phyloP scores from a whole-genome alignment of 495 filamentous ascomycete genomes.

The Tuber microsphaerosporum region DNA sequence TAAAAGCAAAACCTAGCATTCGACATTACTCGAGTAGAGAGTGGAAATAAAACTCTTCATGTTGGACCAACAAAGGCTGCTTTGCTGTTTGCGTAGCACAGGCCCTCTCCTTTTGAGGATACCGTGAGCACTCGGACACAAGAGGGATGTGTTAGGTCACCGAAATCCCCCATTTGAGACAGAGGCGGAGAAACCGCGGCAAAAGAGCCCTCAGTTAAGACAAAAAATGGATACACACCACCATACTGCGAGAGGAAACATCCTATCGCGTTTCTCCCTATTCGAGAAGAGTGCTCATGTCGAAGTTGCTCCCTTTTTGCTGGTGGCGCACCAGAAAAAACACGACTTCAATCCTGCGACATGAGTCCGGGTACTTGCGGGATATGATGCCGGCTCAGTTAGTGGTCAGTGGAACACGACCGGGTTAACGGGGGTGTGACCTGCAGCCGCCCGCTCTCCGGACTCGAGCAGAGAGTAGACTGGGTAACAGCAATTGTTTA shows the following conservation, averaged over 20 bases:
- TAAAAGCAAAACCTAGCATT: neutral
- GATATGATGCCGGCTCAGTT: too few species aligned
- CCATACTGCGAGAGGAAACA: neutral
- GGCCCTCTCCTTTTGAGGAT: neutral
- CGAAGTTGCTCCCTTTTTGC: too few species aligned
- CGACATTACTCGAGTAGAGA: neutral
- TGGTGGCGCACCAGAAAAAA: too few species aligned
- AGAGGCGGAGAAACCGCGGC: neutral
- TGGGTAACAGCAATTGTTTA: too few species aligned
- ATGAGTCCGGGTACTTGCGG: too few species aligned
- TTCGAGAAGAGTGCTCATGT: neutral
- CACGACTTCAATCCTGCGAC: too few species aligned
- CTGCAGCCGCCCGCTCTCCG: too few species aligned
- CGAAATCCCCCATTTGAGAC: neutral
- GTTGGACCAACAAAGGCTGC: neutral
- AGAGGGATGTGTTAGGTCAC: neutral
- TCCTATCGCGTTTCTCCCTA: neutral
- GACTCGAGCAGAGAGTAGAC: too few species aligned
- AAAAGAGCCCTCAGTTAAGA: neutral
- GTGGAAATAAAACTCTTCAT: neutral
- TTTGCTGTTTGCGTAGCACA: neutral
- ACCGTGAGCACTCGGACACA: neutral
- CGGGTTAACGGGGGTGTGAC: too few species aligned
- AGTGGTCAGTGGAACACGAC: too few species aligned
- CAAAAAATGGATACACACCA: too few species aligned